These are phyloP conservation scores for Micromonas commoda DNA, from an alignment of 139 green algal species.

Conservation along the genomic window DNA sequence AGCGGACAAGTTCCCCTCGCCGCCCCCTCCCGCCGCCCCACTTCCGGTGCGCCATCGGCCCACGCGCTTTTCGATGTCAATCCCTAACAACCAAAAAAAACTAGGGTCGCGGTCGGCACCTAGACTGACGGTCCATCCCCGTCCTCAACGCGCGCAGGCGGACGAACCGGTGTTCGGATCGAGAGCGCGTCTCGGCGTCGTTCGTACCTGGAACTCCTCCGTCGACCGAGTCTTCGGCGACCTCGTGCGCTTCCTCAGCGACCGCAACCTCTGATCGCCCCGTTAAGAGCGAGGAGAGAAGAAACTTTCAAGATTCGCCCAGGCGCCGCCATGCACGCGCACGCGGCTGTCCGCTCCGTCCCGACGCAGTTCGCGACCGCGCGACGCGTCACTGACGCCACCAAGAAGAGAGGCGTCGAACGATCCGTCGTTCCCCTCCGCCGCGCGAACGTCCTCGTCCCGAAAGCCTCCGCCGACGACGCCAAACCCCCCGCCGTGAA, in stretches of 20 bases:
- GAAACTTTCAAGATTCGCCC: not conserved
- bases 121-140: not conserved
- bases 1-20: not conserved
- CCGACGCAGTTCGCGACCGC: too few relatives aligned
- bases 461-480: not conserved
- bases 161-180: not conserved
- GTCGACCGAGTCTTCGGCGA: not conserved
- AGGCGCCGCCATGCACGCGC: too few relatives aligned
- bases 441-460: not conserved
- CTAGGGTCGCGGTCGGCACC: not conserved
- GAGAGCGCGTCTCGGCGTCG: not conserved
- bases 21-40: not conserved
- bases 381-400: too few relatives aligned
- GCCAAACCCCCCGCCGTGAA: not conserved
- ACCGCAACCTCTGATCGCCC: not conserved
- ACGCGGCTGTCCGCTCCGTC: too few relatives aligned
- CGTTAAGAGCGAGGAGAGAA: not conserved
- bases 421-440: not conserved
- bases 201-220: not conserved
- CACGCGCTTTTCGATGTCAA: too few relatives aligned
- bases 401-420: not conserved
- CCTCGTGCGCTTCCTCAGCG: not conserved
- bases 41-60: not conserved
- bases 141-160: not conserved
- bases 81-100: not conserved